Conservation (phyloP, 2,329 filamentous ascomycete genomes). For the Xylariales sp. region DNA sequence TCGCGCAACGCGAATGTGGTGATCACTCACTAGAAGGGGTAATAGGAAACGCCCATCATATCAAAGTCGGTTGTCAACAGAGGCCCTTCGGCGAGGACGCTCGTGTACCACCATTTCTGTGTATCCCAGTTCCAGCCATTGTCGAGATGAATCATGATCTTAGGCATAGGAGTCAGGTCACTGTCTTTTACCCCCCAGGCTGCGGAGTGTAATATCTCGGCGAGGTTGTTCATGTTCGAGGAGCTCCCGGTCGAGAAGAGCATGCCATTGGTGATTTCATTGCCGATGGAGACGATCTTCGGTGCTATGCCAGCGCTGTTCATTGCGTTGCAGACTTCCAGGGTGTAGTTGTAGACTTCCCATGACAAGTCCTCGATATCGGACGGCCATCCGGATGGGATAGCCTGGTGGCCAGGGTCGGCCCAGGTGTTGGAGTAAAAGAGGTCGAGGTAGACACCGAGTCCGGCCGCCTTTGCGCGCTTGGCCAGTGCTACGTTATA, state of each 20-base stretch:
- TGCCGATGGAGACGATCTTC: slow-evolving; percentile 65
- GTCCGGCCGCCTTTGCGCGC: slow-evolving; percentile 57
- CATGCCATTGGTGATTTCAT: slow-evolving; percentile 65
- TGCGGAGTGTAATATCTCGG: slow-evolving; percentile 59
- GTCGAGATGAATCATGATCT: slow-evolving; percentile 72
- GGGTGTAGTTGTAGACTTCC: slow-evolving; percentile 66
- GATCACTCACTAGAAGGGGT: slow-evolving; percentile 58
- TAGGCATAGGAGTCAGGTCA: slow-evolving; percentile 48
- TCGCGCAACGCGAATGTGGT: not conserved
- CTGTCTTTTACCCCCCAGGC: slow-evolving; percentile 62
- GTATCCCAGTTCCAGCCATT: slow-evolving; percentile 69
- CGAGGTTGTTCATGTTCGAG: slow-evolving; percentile 54
- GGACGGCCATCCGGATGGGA: slow-evolving; percentile 60
- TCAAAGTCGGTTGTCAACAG: slow-evolving; percentile 57
- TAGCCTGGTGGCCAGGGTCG: slow-evolving; percentile 58
- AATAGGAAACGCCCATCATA: slow-evolving; percentile 68
- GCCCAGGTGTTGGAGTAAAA: slow-evolving; percentile 70
- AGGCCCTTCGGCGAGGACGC: slow-evolving; percentile 46
- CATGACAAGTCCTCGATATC: slow-evolving; percentile 53
- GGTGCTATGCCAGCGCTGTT: slow-evolving; percentile 49
- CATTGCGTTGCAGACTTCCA: slow-evolving; percentile 57
- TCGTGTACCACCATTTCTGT: slow-evolving; percentile 62
- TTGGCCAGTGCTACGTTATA: slow-evolving; percentile 67
- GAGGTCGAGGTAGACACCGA: slow-evolving; percentile 58
- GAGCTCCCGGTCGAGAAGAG: slow-evolving; percentile 61